Evolutionary conservation across 164 flowering plant genomes (phyloP).

Genomic region (Aristolochia contorta): DNA sequence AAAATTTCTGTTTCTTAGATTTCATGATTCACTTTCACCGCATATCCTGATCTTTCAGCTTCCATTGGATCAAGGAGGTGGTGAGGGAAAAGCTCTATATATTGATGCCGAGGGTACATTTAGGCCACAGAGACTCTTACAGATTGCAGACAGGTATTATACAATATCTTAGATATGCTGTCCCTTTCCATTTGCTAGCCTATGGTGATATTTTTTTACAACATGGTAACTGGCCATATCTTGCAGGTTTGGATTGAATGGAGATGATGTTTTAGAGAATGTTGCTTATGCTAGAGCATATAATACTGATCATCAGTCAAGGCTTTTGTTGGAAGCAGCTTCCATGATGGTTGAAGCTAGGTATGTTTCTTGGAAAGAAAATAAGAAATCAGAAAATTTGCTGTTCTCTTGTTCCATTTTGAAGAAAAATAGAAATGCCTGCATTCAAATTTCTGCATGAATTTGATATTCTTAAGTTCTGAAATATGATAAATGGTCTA

Average conservation of each 20-base stretch:
- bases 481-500: too few relatives aligned
- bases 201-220: background rate
- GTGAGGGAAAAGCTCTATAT: slow-evolving; percentile 96
- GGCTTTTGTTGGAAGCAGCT: slow-evolving; percentile 96
- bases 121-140: slow-evolving; percentile 88
- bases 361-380: slow-evolving; percentile 32
- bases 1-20: too few relatives aligned
- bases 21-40: too few relatives aligned
- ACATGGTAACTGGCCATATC: slow-evolving; percentile 1
- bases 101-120: slow-evolving; percentile 98
- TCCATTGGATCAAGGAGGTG: slow-evolving; percentile 98
- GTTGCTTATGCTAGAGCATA: slow-evolving; percentile 99
- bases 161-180: background rate
- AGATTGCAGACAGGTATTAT: slow-evolving; percentile 88
- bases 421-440: too few relatives aligned
- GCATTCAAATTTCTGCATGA: too few relatives aligned
- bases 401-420: too few relatives aligned
- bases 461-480: too few relatives aligned
- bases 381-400: background rate
- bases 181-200: background rate
- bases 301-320: slow-evolving; percentile 95
- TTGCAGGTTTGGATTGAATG: slow-evolving; percentile 86
- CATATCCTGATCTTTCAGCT: slow-evolving; percentile 44
- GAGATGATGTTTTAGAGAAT: slow-evolving; percentile 92
- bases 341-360: slow-evolving; percentile 99